A percentile compares a stretch with the other conserved stretches of the same genome.
Evolutionary conservation across 495 filamentous ascomycete species (phyloP).

Genomic region (Bombardia bombarda): DNA sequence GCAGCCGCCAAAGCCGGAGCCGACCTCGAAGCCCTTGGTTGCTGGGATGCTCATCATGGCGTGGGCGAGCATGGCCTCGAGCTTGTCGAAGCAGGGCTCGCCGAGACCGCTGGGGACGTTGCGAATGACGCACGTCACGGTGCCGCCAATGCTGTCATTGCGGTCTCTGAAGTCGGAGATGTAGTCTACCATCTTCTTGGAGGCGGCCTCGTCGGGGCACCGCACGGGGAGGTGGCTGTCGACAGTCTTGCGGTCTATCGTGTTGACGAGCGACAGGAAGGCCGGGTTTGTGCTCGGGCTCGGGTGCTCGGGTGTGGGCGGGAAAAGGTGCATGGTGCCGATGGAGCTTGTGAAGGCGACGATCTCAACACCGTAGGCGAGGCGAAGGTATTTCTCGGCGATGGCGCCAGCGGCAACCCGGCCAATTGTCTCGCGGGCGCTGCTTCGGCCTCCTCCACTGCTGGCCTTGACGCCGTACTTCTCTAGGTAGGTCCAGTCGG

Average conservation of each 20-base stretch:
- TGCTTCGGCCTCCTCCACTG: slow-evolving; percentile 86
- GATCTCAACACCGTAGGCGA: slow-evolving; percentile 81
- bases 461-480: slow-evolving; percentile 96
- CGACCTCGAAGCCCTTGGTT: slow-evolving; percentile 95
- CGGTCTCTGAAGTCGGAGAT: slow-evolving; percentile 76
- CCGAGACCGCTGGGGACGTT: slow-evolving; percentile 84
- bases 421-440: slow-evolving; percentile 88
- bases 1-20: slow-evolving; percentile 85
- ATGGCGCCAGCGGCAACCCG: slow-evolving; percentile 93
- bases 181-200: slow-evolving; percentile 65
- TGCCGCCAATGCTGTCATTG: slow-evolving; percentile 89
- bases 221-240: slow-evolving; percentile 79
- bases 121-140: slow-evolving; percentile 91
- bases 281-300: slow-evolving; percentile 70
- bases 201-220: slow-evolving; percentile 63
- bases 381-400: slow-evolving; percentile 82
- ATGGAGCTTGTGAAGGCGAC: slow-evolving; percentile 86
- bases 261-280: slow-evolving; percentile 69
- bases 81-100: slow-evolving; percentile 93
- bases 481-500: slow-evolving; percentile 93
- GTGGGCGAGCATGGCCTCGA: slow-evolving; percentile 88
- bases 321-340: slow-evolving; percentile 74
- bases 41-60: slow-evolving; percentile 97
- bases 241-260: slow-evolving; percentile 68
- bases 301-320: slow-evolving; percentile 67